These are phyloP conservation scores for Rhamnella rubrinervis DNA, from an alignment of 331 rosid genomes.

Conservation along the genomic window DNA sequence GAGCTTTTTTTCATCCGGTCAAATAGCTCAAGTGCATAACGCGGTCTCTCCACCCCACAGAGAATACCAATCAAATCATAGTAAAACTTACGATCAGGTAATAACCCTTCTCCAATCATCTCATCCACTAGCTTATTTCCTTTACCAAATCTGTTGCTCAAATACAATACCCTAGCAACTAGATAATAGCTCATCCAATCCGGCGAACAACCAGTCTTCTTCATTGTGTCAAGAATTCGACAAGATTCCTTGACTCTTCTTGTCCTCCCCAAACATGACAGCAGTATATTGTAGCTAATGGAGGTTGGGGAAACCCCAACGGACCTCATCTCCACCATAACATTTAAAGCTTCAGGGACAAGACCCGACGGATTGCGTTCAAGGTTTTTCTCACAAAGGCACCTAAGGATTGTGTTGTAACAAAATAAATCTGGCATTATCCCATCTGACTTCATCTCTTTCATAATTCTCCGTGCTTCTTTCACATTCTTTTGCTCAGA, in stretches of 20 bases:
- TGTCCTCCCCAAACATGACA: conserved; percentile 66
- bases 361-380: conserved; percentile 67
- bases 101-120: conserved; percentile 63
- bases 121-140: conserved; percentile 64
- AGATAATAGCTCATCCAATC: conserved; percentile 76
- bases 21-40: conserved; percentile 71
- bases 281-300: conserved; percentile 64
- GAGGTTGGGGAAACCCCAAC: conserved; percentile 51
- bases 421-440: conserved; percentile 60
- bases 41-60: conserved; percentile 68
- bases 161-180: conserved; percentile 56
- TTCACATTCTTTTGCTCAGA: conserved; percentile 69
- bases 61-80: conserved; percentile 77
- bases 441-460: conserved; percentile 69
- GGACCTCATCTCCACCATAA: conserved; percentile 83
- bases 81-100: conserved; percentile 63
- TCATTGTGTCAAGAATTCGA: conserved; percentile 61
- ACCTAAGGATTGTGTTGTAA: conserved; percentile 66
- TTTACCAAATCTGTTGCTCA: conserved; percentile 68
- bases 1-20: conserved; percentile 67
- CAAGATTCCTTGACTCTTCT: conserved; percentile 74
- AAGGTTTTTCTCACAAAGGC: conserved; percentile 70
- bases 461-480: conserved; percentile 75
- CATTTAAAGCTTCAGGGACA: conserved; percentile 79
- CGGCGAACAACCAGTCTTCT: conserved; percentile 45